These are phyloP conservation scores for Acidomyces sp. DNA, from an alignment of 495 filamentous ascomycete genomes.

Conservation along the genomic window DNA sequence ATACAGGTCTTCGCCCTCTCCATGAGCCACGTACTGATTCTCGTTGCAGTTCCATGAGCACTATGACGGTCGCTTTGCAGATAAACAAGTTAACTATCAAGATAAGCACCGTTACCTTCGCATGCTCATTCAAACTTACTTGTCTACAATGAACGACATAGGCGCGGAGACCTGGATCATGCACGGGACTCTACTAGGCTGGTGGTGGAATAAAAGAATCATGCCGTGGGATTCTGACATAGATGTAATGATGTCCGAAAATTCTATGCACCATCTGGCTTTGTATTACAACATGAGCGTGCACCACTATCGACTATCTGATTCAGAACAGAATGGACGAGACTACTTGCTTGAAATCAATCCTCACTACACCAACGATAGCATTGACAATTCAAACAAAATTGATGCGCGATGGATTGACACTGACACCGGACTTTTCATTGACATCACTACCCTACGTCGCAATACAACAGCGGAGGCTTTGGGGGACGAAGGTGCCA, in stretches of 20 bases:
- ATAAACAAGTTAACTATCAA: slow-evolving; percentile 11
- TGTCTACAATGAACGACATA: slow-evolving; percentile 42
- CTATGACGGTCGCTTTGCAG: slow-evolving; percentile 29
- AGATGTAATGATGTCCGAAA: slow-evolving; percentile 46
- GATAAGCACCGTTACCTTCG: slow-evolving; percentile 31
- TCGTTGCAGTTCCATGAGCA: too few species aligned
- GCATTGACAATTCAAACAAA: slow-evolving; percentile 39
- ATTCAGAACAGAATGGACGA: slow-evolving; percentile 27
- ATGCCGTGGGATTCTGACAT: slow-evolving; percentile 53
- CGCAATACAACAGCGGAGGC: slow-evolving; percentile 30
- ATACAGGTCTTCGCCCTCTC: too few species aligned
- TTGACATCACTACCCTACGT: slow-evolving; percentile 48
- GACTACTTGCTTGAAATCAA: slow-evolving; percentile 49
- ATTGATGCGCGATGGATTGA: slow-evolving; percentile 54
- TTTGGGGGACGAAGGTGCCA: slow-evolving; percentile 27
- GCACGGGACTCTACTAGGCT: slow-evolving; percentile 47
- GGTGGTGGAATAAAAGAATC: slow-evolving; percentile 54
- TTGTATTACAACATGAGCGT: slow-evolving; percentile 51
- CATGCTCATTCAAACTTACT: slow-evolving; percentile 42
- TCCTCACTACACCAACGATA: slow-evolving; percentile 40
- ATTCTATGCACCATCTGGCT: slow-evolving; percentile 40
- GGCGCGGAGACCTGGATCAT: slow-evolving; percentile 52
- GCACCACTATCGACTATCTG: slow-evolving; percentile 38
- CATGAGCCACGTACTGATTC: too few species aligned
- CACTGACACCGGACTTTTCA: slow-evolving; percentile 46